Percentiles rank a stretch among this genome's conserved stretches.
Conservation (phyloP, 2,329 filamentous ascomycete genomes). For the Aspergillus jensenii region DNA sequence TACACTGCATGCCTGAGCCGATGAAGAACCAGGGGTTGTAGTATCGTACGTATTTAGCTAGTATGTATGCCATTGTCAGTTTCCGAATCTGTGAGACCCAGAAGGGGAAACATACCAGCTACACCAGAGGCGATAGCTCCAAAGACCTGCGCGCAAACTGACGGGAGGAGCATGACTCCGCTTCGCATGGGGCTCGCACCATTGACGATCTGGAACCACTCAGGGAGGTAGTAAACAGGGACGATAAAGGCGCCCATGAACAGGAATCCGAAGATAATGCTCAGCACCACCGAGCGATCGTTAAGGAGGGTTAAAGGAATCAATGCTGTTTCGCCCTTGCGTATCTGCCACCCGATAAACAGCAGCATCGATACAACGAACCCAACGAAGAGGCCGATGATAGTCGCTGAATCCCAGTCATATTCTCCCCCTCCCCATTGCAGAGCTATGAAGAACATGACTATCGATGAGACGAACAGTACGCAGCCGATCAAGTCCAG, state of each 20-base stretch:
- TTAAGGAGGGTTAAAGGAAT: constrained; percentile 1
- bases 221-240: constrained; percentile 13
- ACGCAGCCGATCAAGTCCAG: constrained; percentile 51
- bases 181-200: constrained; percentile 6
- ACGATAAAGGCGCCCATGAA: constrained; percentile 4
- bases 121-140: not conserved
- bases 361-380: constrained; percentile 8
- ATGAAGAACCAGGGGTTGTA: constrained; percentile 13
- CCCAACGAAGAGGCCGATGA: constrained; percentile 39
- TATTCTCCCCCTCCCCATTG: constrained; percentile 57
- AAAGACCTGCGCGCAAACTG: constrained; percentile 8
- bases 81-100: not conserved
- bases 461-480: constrained; percentile 52
- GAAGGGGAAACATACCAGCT: not conserved
- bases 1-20: constrained; percentile 4
- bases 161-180: constrained; percentile 13
- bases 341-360: not conserved
- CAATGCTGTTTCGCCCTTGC: not conserved
- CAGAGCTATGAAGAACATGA: constrained; percentile 56
- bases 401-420: constrained; percentile 47
- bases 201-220: constrained; percentile 16
- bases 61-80: too few relatives aligned
- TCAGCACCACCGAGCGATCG: not conserved
- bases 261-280: not conserved
- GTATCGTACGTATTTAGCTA: not conserved